Conservation (phyloP, 352 stramenopile species). For the Thalassiosira hispida region DNA sequence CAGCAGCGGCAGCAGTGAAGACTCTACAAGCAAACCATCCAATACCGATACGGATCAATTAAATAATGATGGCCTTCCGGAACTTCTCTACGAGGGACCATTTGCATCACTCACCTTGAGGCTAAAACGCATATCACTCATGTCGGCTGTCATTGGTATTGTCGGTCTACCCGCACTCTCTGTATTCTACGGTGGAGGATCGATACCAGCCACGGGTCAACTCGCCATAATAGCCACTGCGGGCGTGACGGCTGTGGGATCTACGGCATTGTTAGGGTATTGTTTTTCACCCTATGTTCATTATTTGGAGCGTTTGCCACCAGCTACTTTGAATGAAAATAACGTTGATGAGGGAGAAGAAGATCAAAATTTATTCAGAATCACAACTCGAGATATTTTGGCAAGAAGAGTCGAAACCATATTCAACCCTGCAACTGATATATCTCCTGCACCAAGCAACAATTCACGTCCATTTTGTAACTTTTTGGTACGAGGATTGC, state of each 20-base stretch:
- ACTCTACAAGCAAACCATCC: background rate
- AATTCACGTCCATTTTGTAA: constrained; percentile 77
- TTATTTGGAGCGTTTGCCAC: constrained; percentile 49
- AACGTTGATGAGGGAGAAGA: background rate
- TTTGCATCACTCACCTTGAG: constrained; percentile 68
- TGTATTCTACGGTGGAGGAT: constrained; percentile 52
- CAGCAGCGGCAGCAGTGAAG: background rate
- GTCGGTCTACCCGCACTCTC: constrained; percentile 64
- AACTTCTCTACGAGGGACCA: constrained; percentile 70
- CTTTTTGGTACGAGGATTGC: constrained; percentile 61
- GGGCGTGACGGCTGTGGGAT: constrained; percentile 61
- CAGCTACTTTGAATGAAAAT: background rate
- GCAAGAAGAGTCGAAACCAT: constrained; percentile 60
- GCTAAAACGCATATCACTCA: constrained; percentile 73
- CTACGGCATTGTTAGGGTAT: constrained; percentile 67
- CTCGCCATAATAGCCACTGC: constrained; percentile 64
- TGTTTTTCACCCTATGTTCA: constrained; percentile 79
- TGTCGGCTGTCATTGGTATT: constrained; percentile 57
- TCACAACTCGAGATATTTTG: constrained; percentile 67
- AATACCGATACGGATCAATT: background rate
- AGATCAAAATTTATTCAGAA: constrained; percentile 43
- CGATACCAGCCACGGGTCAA: constrained; percentile 58
- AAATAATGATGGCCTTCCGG: too few relatives aligned
- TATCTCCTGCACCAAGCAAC: constrained; percentile 40
- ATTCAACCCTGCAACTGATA: constrained; percentile 66